Conservation (phyloP, 2,329 filamentous ascomycete genomes). For the Aspergillus sojae region DNA sequence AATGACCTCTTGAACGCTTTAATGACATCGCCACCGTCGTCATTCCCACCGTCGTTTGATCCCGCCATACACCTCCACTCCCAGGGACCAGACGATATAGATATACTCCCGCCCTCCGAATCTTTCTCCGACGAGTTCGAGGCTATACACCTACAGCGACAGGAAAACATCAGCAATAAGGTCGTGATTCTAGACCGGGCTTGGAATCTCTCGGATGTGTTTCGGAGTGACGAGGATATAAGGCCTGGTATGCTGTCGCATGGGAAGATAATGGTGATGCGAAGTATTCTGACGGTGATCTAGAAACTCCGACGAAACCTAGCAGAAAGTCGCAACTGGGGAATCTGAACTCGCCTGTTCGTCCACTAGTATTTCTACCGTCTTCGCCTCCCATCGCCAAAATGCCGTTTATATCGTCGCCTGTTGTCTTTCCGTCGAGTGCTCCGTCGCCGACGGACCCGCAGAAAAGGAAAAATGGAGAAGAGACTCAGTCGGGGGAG, state of each 20-base stretch:
- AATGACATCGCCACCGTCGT: conserved; percentile 39
- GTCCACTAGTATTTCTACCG: conserved; percentile 25
- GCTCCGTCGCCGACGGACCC: conserved; percentile 36
- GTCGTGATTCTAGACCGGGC: conserved; percentile 47
- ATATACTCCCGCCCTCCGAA: conserved; percentile 30
- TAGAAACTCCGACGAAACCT: conserved; percentile 44
- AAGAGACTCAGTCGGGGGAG: conserved; percentile 30
- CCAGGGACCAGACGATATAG: conserved; percentile 34
- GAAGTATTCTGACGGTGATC: conserved; percentile 8
- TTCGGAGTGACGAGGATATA: conserved; percentile 46
- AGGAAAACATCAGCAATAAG: conserved; percentile 39
- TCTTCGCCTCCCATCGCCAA: conserved; percentile 37
- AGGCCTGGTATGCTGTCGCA: conserved; percentile 32
- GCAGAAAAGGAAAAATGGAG: conserved; percentile 45
- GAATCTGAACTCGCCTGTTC: conserved; percentile 16
- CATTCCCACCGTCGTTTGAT: conserved; percentile 53
- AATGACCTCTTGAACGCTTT: conserved; percentile 21
- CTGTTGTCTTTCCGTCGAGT: conserved; percentile 38
- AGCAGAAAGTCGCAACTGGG: conserved; percentile 16
- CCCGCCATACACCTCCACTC: conserved; percentile 54
- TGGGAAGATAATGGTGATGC: background rate
- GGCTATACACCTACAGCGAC: conserved; percentile 37
- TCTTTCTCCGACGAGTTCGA: conserved; percentile 45
- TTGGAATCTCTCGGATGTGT: conserved; percentile 46
- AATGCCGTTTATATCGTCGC: conserved; percentile 49